phyloP scores from a whole-genome alignment of 805 yeast species.

The Saccharomycopsis javanensis region DNA sequence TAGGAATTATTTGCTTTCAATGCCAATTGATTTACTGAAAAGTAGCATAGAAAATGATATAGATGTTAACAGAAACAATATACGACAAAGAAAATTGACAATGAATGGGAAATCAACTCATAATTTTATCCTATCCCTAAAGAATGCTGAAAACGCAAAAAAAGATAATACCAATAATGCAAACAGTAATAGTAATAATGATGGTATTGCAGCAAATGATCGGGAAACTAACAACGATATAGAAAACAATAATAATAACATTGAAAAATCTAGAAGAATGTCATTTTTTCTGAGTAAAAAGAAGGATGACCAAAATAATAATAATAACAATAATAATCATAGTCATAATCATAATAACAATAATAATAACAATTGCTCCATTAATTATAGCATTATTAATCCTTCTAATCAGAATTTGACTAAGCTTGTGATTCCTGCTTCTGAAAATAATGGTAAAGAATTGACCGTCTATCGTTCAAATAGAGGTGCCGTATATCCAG shows the following conservation, averaged over 20 bases:
- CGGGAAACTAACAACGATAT: conserved; percentile 6
- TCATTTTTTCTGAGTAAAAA: conserved; percentile 26
- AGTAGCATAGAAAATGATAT: background rate
- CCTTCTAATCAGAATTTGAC: conserved; percentile 7
- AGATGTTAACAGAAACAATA: background rate
- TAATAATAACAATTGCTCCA: conserved; percentile 6
- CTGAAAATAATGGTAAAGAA: conserved; percentile 16
- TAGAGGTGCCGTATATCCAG: conserved; percentile 24
- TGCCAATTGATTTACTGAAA: conserved; percentile 32
- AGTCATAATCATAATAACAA: background rate
- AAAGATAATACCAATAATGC: conserved; percentile 18
- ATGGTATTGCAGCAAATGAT: background rate
- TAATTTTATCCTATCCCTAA: conserved; percentile 24
- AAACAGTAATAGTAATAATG: background rate
- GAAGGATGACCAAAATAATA: conserved; percentile 13
- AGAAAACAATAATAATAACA: conserved; percentile 9
- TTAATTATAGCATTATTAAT: conserved; percentile 7
- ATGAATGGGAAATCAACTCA: conserved; percentile 36
- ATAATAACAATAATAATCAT: conserved; percentile 7
- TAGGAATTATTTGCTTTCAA: conserved; percentile 43
- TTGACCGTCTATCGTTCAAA: conserved; percentile 2
- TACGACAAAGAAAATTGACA: conserved; percentile 27
- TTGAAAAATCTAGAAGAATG: conserved; percentile 21
- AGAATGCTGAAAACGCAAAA: conserved; percentile 8
- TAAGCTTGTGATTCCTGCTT: conserved; percentile 19